These are phyloP conservation scores for Aspergillus carbonarius DNA, from an alignment of 2,329 filamentous ascomycete genomes.

Conservation along the genomic window DNA sequence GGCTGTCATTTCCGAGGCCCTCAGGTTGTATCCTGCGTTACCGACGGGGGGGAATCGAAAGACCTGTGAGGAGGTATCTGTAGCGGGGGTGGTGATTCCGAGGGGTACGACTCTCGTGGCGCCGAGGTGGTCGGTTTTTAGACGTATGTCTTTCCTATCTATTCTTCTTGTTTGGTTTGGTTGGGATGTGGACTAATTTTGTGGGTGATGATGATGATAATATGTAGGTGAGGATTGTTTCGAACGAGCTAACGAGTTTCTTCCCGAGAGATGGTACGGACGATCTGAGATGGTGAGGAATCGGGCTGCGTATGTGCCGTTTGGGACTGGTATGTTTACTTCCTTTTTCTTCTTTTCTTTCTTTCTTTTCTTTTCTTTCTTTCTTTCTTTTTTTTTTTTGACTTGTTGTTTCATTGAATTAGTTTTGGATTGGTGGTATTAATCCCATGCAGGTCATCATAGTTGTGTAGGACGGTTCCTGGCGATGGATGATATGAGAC, in stretches of 20 bases:
- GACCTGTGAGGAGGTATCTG: slow-evolving; percentile 9
- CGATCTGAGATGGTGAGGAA: slow-evolving; percentile 15
- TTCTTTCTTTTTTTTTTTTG: too few relatives aligned
- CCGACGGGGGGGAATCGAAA: slow-evolving; percentile 17
- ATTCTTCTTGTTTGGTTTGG: too few relatives aligned
- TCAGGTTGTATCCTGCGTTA: slow-evolving; percentile 18
- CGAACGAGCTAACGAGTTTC: slow-evolving; percentile 11
- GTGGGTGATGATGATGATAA: not conserved
- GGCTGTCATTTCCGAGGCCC: slow-evolving; percentile 15
- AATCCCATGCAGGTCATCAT: slow-evolving; percentile 4
- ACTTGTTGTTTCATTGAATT: too few relatives aligned
- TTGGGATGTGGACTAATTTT: too few relatives aligned
- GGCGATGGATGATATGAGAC: slow-evolving; percentile 19
- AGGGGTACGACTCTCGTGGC: slow-evolving; percentile 18
- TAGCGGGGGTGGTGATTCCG: slow-evolving; percentile 18
- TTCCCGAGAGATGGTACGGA: slow-evolving; percentile 21
- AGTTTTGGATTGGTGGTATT: not conserved
- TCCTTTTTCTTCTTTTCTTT: not conserved
- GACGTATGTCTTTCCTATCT: slow-evolving; percentile 17
- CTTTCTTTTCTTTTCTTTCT: not conserved
- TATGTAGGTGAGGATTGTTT: slow-evolving; percentile 19
- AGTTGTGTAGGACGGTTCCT: slow-evolving; percentile 17
- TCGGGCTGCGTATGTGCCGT: slow-evolving; percentile 15
- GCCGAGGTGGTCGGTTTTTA: slow-evolving; percentile 15
- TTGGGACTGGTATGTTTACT: slow-evolving; percentile 14